A percentile compares a stretch with the other conserved stretches of the same genome.
phyloP scores from a whole-genome alignment of 2,329 filamentous ascomycete species.

The Botrytis aclada region DNA sequence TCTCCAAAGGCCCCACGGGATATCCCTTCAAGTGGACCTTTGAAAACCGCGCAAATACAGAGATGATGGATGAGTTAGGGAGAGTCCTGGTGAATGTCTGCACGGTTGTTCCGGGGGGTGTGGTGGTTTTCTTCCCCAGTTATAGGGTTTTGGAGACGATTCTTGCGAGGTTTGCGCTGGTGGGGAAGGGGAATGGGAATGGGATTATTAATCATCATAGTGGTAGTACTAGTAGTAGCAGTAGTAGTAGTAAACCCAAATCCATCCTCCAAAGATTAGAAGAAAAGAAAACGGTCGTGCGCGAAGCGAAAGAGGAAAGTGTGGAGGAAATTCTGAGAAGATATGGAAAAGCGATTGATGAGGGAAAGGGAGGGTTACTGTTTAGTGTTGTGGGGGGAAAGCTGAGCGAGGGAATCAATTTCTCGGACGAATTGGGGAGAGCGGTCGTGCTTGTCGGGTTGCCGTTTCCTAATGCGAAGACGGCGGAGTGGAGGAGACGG shows the following conservation, averaged over 20 bases:
- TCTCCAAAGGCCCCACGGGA: constrained; percentile 51
- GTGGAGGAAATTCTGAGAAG: constrained; percentile 65
- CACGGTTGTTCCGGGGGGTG: constrained; percentile 74
- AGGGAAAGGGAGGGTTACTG: constrained; percentile 68
- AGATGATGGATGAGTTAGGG: constrained; percentile 73
- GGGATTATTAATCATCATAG: too few relatives aligned
- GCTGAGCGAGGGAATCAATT: constrained; percentile 97
- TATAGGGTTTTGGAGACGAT: constrained; percentile 86
- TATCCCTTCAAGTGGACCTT: constrained; percentile 82
- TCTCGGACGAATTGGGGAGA: constrained; percentile 84
- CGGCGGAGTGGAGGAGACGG: constrained; percentile 89
- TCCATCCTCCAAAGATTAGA: constrained; percentile 58
- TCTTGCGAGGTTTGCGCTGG: constrained; percentile 43
- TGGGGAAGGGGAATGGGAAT: not conserved
- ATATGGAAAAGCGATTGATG: constrained; percentile 67
- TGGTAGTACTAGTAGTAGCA: not conserved
- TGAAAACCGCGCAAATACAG: constrained; percentile 59
- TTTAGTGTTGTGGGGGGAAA: constrained; percentile 92
- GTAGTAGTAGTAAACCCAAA: not conserved
- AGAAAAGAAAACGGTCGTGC: constrained; percentile 60
- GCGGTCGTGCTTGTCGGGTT: constrained; percentile 89
- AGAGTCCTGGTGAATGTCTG: constrained; percentile 69
- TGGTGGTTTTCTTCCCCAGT: constrained; percentile 94
- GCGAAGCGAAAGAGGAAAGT: constrained; percentile 48
- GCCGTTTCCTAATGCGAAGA: constrained; percentile 87